These are phyloP conservation scores for Francoa sonchifolia DNA, from an alignment of 441 rosid genomes.

Conservation along the genomic window DNA sequence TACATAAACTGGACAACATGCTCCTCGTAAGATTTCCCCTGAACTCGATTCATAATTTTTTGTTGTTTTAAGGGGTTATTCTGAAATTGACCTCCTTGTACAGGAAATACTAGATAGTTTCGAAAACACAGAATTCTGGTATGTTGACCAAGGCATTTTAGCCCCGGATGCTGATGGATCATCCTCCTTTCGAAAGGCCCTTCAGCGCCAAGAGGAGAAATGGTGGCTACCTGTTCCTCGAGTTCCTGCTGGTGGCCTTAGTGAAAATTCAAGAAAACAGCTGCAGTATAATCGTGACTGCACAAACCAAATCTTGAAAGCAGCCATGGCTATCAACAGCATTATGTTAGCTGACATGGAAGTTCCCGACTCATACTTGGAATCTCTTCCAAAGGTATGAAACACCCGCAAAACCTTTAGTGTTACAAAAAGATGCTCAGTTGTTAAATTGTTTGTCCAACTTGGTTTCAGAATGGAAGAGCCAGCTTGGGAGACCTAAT, in stretches of 20 bases:
- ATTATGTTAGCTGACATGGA: constrained; percentile 77
- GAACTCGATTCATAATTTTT: constrained; percentile 5
- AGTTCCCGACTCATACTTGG: constrained; percentile 70
- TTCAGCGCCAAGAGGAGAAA: constrained; percentile 92
- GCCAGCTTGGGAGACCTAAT: constrained; percentile 75
- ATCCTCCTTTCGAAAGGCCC: constrained; percentile 51
- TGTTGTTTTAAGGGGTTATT: not conserved
- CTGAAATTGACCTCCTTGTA: constrained; percentile 10
- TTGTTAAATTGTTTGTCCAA: constrained; percentile 6
- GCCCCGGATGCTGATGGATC: constrained; percentile 69
- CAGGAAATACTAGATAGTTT: constrained; percentile 91
- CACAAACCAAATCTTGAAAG: constrained; percentile 89
- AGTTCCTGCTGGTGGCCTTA: constrained; percentile 74
- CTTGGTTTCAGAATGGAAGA: constrained; percentile 70
- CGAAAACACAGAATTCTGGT: constrained; percentile 76
- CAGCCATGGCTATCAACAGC: constrained; percentile 93
- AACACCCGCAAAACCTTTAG: not conserved
- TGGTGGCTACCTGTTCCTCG: constrained; percentile 99
- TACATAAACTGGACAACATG: constrained; percentile 90
- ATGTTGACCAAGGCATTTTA: constrained; percentile 83
- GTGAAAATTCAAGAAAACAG: constrained; percentile 63
- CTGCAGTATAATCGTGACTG: constrained; percentile 87
- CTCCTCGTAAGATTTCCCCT: constrained; percentile 54
- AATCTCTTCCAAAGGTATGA: constrained; percentile 83
- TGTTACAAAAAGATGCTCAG: not conserved